These are phyloP conservation scores for Atalantia buxifolia DNA, from an alignment of 345 rosid species.

Conservation along the genomic window DNA sequence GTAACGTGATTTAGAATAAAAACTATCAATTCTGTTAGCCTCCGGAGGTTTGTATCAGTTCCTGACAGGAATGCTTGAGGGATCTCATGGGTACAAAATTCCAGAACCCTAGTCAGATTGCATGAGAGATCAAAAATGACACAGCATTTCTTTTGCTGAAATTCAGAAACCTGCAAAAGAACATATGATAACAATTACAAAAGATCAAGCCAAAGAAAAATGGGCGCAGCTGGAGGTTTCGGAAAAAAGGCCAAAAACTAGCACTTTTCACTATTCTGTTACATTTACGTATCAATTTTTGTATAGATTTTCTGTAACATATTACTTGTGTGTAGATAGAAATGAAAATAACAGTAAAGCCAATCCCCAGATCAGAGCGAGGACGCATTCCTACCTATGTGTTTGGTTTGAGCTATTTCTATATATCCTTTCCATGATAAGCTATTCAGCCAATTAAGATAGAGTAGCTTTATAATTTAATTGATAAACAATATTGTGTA, in stretches of 20 bases:
- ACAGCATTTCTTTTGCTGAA: slow-evolving; percentile 85
- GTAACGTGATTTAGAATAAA: slow-evolving; percentile 83
- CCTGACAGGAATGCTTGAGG: slow-evolving; percentile 85
- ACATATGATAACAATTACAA: slow-evolving; percentile 12
- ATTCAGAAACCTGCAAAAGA: slow-evolving; percentile 61
- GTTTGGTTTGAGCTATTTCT: background rate
- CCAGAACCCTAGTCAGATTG: slow-evolving; percentile 87
- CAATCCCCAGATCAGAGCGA: background rate
- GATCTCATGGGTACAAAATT: slow-evolving; percentile 80
- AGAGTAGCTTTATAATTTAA: background rate
- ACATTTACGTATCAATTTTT: background rate
- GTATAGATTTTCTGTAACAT: background rate
- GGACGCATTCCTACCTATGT: background rate
- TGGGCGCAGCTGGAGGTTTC: background rate
- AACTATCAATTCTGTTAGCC: slow-evolving; percentile 80
- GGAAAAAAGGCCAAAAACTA: background rate
- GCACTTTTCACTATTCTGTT: background rate
- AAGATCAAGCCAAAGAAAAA: background rate
- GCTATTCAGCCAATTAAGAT: background rate
- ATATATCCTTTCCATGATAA: background rate
- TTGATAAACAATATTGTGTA: background rate
- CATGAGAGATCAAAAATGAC: slow-evolving; percentile 91
- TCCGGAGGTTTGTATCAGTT: slow-evolving; percentile 79
- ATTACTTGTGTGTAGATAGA: background rate
- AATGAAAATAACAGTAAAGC: background rate